These are phyloP conservation scores for Fusarium secorum DNA, from an alignment of 2,329 filamentous ascomycete species.

Conservation along the genomic window DNA sequence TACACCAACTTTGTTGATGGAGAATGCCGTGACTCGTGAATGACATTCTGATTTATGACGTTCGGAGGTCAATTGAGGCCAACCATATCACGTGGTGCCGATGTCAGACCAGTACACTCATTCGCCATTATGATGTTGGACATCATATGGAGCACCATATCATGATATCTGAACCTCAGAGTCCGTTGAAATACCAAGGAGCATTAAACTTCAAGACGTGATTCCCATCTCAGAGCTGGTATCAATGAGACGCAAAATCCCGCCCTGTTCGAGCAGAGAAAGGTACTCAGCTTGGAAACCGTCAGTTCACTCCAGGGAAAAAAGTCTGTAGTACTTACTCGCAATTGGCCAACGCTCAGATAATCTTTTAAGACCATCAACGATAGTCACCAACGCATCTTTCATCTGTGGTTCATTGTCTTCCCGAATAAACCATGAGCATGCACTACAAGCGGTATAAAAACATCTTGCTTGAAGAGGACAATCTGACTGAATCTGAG, in stretches of 20 bases:
- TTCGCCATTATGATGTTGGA: not conserved
- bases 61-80: not conserved
- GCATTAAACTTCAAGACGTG: not conserved
- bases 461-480: not conserved
- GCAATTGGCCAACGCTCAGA: not conserved
- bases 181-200: not conserved
- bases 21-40: not conserved
- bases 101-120: not conserved
- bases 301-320: not conserved
- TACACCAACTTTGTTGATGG: not conserved
- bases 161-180: too few species aligned
- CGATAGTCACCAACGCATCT: not conserved
- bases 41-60: too few species aligned
- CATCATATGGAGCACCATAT: not conserved
- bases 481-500: not conserved
- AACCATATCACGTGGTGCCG: not conserved
- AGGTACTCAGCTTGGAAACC: not conserved
- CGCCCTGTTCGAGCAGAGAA: not conserved
- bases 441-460: slow-evolving; percentile 2
- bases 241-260: not conserved
- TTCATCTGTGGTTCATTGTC: slow-evolving; percentile 2
- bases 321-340: not conserved
- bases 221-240: not conserved
- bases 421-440: slow-evolving; percentile 12
- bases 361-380: not conserved